These are phyloP conservation scores for Clavariopsis aquatica DNA, from an alignment of 495 filamentous ascomycete species.

Conservation along the genomic window DNA sequence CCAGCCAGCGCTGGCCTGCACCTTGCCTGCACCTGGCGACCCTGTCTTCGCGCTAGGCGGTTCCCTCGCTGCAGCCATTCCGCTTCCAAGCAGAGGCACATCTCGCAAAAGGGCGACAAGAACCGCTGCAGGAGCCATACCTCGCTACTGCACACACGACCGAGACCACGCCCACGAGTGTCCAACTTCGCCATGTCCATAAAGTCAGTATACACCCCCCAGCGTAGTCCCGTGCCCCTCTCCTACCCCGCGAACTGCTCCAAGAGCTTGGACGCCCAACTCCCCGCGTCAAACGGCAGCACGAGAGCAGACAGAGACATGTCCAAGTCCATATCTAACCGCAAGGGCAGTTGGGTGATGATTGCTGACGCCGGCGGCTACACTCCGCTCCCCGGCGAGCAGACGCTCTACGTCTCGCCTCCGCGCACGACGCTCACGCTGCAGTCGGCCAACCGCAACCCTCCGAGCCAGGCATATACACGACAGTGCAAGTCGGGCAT, in stretches of 20 bases:
- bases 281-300: not conserved
- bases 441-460: constrained; percentile 59
- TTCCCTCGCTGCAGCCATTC: constrained; percentile 17
- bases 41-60: not conserved
- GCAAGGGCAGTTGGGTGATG: constrained; percentile 74
- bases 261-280: constrained; percentile 3
- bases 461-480: constrained; percentile 58
- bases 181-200: constrained; percentile 33
- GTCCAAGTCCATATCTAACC: constrained; percentile 30
- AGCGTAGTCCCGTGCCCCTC: not conserved
- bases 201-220: constrained; percentile 34
- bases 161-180: constrained; percentile 5
- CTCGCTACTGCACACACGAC: not conserved
- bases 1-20: not conserved
- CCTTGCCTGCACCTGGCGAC: not conserved
- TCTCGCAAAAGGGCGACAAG: constrained; percentile 13
- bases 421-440: constrained; percentile 67
- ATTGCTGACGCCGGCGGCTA: constrained; percentile 64
- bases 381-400: constrained; percentile 69
- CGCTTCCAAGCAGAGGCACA: constrained; percentile 15
- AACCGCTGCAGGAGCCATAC: constrained; percentile 8
- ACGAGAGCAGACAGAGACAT: not conserved
- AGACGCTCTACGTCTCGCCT: constrained; percentile 68
- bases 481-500: constrained; percentile 61
- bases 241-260: constrained; percentile 23